Percentiles rank a stretch among this genome's conserved stretches.
Evolutionary conservation across 257 asterid genomes (phyloP).

Genomic region (Rehmannia glutinosa): DNA sequence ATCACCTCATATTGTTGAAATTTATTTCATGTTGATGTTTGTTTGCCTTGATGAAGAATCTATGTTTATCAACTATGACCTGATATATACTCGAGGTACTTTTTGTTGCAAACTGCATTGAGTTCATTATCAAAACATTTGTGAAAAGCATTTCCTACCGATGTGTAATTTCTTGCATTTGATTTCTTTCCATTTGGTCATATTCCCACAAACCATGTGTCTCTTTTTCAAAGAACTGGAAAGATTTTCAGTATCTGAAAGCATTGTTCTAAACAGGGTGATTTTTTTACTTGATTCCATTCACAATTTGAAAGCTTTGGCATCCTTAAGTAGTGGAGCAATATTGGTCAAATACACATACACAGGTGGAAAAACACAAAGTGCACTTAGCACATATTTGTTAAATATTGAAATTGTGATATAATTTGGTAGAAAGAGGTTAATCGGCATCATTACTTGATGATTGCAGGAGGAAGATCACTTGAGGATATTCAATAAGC

Average conservation of each 20-base stretch:
- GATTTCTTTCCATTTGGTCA: neutral
- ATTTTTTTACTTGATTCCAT: neutral
- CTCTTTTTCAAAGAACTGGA: no score
- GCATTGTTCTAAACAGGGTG: neutral
- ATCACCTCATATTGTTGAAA: neutral
- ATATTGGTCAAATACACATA: slow-evolving; percentile 6
- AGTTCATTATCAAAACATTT: neutral
- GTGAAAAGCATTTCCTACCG: neutral
- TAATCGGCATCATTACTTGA: slow-evolving; percentile 11
- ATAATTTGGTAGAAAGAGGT: slow-evolving; percentile 2
- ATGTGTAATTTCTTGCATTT: neutral
- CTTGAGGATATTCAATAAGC: slow-evolving; percentile 73
- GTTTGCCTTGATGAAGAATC: neutral
- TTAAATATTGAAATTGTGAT: neutral
- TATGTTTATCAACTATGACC: slow-evolving; percentile 3
- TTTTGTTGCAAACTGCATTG: neutral
- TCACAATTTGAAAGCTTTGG: neutral
- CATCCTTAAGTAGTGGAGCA: neutral
- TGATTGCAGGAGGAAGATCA: slow-evolving; percentile 84
- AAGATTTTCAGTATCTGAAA: no score
- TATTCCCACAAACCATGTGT: no score
- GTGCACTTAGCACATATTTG: neutral
- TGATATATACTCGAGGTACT: neutral
- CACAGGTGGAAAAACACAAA: neutral
- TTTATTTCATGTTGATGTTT: neutral